Evolutionary conservation across 768 basidiomycete genomes (phyloP).

Genomic region (Coprinellus micaceus): DNA sequence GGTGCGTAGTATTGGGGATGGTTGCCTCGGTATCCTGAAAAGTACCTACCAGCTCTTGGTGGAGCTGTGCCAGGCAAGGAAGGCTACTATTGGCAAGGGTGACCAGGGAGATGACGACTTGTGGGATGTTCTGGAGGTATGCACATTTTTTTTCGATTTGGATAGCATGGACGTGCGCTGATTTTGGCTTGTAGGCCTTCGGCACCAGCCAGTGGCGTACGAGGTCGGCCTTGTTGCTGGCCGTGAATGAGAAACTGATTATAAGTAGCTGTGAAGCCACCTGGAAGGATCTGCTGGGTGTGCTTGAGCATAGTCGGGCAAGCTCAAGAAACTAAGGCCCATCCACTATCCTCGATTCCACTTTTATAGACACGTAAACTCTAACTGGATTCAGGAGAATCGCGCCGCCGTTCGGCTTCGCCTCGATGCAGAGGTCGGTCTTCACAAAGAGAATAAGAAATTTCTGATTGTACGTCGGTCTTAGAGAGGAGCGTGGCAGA

Average conservation of each 20-base stretch:
- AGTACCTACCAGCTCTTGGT: slow-evolving; percentile 17
- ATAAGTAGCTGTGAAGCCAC: slow-evolving; percentile 44
- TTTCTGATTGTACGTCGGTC: too few relatives aligned
- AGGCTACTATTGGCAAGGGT: slow-evolving; percentile 25
- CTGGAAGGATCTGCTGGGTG: slow-evolving; percentile 35
- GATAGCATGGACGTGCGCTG: neutral
- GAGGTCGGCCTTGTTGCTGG: slow-evolving; percentile 41
- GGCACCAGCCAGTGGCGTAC: slow-evolving; percentile 36
- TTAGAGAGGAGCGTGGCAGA: too few relatives aligned
- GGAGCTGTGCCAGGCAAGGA: slow-evolving; percentile 30
- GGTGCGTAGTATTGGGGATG: neutral
- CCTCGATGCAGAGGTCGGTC: too few relatives aligned
- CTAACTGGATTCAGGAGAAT: too few relatives aligned
- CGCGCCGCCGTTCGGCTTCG: too few relatives aligned
- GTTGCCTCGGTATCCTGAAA: neutral
- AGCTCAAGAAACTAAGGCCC: neutral
- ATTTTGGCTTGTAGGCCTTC: slow-evolving; percentile 29
- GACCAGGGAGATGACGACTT: slow-evolving; percentile 18
- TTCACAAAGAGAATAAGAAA: too few relatives aligned
- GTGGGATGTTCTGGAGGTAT: slow-evolving; percentile 30
- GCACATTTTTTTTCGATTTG: slow-evolving; percentile 1
- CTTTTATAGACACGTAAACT: too few relatives aligned
- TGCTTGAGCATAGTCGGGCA: neutral
- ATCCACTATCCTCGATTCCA: neutral
- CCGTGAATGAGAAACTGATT: slow-evolving; percentile 49